Conservation (phyloP, 1,139 yeast genomes). For the Hansenula sp. region DNA sequence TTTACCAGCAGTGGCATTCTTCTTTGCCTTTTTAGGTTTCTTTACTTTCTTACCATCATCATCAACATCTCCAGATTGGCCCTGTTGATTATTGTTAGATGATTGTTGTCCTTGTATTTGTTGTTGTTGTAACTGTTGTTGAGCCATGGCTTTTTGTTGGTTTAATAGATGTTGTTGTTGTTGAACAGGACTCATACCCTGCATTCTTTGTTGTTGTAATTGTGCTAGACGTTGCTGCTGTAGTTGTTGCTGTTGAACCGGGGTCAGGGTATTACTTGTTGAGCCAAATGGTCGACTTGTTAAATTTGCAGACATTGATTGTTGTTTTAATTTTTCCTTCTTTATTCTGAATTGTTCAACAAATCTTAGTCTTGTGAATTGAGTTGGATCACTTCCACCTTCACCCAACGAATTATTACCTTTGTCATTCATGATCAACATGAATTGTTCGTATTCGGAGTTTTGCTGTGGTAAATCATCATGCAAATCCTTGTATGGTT, state of each 20-base stretch:
- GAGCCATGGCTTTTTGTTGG: conserved; percentile 19
- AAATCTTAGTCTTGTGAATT: conserved; percentile 45
- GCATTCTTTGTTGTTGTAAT: conserved; percentile 13
- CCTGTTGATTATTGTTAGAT: conserved; percentile 5
- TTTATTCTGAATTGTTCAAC: conserved; percentile 44
- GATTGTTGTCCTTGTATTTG: conserved; percentile 11
- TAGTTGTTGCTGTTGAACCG: conserved; percentile 18
- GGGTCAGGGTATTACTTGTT: conserved; percentile 9
- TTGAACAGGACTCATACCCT: conserved; percentile 10
- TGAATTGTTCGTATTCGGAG: conserved; percentile 86
- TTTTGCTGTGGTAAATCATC: conserved; percentile 72
- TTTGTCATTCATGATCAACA: conserved; percentile 47
- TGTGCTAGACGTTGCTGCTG: conserved; percentile 16
- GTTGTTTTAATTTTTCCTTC: conserved; percentile 38
- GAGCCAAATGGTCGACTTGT: conserved; percentile 11
- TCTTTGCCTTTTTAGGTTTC: conserved; percentile 17
- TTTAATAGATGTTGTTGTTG: conserved; percentile 16
- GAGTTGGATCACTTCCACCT: conserved; percentile 25
- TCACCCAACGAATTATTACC: conserved; percentile 20
- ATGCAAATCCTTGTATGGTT: conserved; percentile 46
- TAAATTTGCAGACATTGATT: conserved; percentile 29
- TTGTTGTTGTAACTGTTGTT: conserved; percentile 19
- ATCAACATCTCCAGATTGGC: conserved; percentile 14
- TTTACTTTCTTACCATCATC: conserved; percentile 14
- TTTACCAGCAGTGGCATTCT: conserved; percentile 21